Base-by-base conservation (phyloP, 2,329 filamentous ascomycete genomes). In the Trichoderma semiorbis region DNA sequence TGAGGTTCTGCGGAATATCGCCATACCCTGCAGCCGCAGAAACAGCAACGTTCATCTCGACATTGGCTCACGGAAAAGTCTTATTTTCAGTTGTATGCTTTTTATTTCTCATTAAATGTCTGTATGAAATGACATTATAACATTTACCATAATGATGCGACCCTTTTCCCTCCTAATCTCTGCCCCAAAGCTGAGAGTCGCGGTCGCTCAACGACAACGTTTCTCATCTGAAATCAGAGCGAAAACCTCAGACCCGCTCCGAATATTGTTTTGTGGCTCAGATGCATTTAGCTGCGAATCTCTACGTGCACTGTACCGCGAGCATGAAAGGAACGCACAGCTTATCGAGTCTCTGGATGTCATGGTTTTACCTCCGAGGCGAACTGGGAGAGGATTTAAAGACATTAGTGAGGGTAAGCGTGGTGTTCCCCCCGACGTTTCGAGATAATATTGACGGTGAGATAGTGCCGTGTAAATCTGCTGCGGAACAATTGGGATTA, bases 261-360 rank as follows among this genome's bases (percentile, higher is more conserved):
- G 91, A 39, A 94, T 99, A 69, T 87, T 99, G 5, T 99, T 98
- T 82, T 98, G 95, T 82, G 96, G 96, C 74, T 96, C 95, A 3
- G 96, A 99, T 80, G 86, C 90, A 3, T 97, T 98, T 81, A 98
- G 95, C 83, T 92, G 92, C 77, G 88, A 87, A 67, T 93, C 94
- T 1, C 84, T 99, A 64, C 83, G 84, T 72, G 92, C 92, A 7
- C 83, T 99, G 39, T 81, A 91, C 76, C 78, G 83, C 6, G 91
- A 93, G 78, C 86, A 90, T 67, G 73, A 80, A 30, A 78, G 77
- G 68, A 85, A 86, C 70, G 85, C 83, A 7, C 81, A 82, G 21
- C 83, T 89, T 12, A 90, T 97, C 69, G 85, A 86, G 71, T 94
- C 92, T 6, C 91, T 99, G 74, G 92, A 97, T 80, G 95, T 99